Base-by-base conservation (phyloP, 2,329 filamentous ascomycete genomes). In the Aspergillus melleus region DNA sequence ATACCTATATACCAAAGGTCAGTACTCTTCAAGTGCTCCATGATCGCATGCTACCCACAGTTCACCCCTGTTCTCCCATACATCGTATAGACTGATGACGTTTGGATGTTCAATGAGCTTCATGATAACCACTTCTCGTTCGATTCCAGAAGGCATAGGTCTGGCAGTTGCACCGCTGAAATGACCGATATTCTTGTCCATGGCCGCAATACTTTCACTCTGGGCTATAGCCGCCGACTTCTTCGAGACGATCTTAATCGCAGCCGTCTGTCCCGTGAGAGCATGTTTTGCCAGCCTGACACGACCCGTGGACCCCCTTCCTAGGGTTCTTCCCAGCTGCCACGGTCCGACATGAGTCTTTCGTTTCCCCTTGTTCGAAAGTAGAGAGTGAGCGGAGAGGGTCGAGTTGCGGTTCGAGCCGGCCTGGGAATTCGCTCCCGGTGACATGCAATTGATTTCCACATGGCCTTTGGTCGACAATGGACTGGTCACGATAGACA, bases 41-140 rank as follows among this genome's bases (percentile, higher is more conserved):
- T 9, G 8, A 3, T 4, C 10, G 11, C 6, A 47, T 8, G 12
- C 44, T 1, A 79, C 90, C 80, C 82, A 97, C 91, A 99, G 88
- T 76, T 99, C 93, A 58, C 92, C 90, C 22, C 91, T 86, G 72
- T 97, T 98, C 78, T 99, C 95, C 94, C 94, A 99, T 30, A 99
- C 94, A 77, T 99, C 95, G 73, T 94, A 95, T 10, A 99, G 80
- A 66, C 90, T 91, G 76, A 97, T 93, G 69, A 98, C 94, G 74
- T 98, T 95, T 6, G 90, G 91, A 77, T 99, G 95, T 70, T 96
- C 89, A 61, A 98, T 91, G 59, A 98, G 84, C 78, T 97, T 98
- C 85, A 99, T 92, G 68, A 99, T 96, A 32, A 94, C 92, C 46
- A 99, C 93, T 73, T 99, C 95, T 57, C 95, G 86, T 77, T 98